Percentiles rank a stretch among this genome's conserved stretches.
phyloP scores from a whole-genome alignment of 768 basidiomycete genomes.

The Leccinum boreale region DNA sequence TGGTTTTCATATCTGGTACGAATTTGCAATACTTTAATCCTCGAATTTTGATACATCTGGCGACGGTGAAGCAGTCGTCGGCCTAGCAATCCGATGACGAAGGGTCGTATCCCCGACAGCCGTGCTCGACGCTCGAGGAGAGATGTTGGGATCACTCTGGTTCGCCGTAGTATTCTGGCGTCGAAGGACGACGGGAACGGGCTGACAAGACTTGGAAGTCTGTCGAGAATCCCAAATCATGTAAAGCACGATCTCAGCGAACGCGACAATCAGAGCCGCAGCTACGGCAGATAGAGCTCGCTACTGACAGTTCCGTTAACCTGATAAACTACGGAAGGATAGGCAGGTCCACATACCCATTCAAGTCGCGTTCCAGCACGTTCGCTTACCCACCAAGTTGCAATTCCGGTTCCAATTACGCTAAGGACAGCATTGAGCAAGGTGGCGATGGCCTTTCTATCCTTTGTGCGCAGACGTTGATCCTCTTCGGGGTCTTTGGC shows the following conservation, averaged over 20 bases:
- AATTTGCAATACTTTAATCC: not conserved
- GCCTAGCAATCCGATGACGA: conserved; percentile 18
- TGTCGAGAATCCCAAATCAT: conserved; percentile 67
- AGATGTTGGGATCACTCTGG: not conserved
- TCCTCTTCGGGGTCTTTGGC: conserved; percentile 47
- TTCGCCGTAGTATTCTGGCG: conserved; percentile 8
- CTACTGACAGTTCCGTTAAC: conserved; percentile 29
- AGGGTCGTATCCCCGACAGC: conserved; percentile 13
- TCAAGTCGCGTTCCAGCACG: conserved; percentile 63
- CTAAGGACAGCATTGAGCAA: conserved; percentile 72
- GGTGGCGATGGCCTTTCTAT: conserved; percentile 65
- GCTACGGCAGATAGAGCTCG: conserved; percentile 61
- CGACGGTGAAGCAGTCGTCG: not conserved
- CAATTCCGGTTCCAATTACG: conserved; percentile 60
- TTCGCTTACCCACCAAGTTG: conserved; percentile 71
- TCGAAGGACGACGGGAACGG: conserved; percentile 2
- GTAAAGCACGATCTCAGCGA: conserved; percentile 67
- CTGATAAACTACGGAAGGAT: not conserved
- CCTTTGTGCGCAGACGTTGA: conserved; percentile 44
- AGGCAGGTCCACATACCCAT: conserved; percentile 53
- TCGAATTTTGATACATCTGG: not conserved
- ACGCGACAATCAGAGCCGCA: conserved; percentile 62
- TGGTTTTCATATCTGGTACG: not conserved
- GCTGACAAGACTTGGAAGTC: conserved; percentile 11
- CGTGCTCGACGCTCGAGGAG: conserved; percentile 20